Evolutionary conservation across 2,329 filamentous ascomycete genomes (phyloP), one percentile per base, ranked within the genome.

Genomic region (Hymenoscyphus fructigenus): DNA sequence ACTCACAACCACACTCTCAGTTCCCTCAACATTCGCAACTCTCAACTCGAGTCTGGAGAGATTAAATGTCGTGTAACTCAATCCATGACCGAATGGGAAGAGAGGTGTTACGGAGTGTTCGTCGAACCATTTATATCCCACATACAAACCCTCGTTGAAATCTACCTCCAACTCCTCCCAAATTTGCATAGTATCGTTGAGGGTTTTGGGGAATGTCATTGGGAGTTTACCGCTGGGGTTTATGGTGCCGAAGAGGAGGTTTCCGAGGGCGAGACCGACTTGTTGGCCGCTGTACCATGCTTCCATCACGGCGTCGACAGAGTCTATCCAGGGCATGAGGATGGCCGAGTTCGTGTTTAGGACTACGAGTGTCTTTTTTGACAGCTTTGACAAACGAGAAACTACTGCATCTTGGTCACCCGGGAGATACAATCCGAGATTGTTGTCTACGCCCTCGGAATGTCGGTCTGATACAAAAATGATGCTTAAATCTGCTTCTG

Each of bases 81-180:
- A 29, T 1, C 86, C 86, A 70, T 88, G 83, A 15, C 86, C 86
- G 70, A 89, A 89, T 53, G 83, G 79, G 75, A 88, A 88, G 9
- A 84, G 79, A 0, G 85, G 82, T 1, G 79, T 77, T 12, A 83
- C 80, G 55, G 82, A 78, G 7, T 79, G 79, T 71, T 83, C 86
- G 70, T 89, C 85, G 70, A 87, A 88, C 75, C 83, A 87, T 26
- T 85, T 79, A 74, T 89, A 88, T 1, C 86, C 86, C 47, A 89
- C 80, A 72, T 85, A 88, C 61, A 89, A 80, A 59, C 86, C 86
- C 73, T 88, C 86, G 29, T 84, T 85, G 68, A 88, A 88, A 5
- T 26, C 1, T 86, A 77, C 5, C 84, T 83, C 66, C 84, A 80
- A 60, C 85, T 79, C 60, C 84, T 82, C 74, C 88, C 84, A 88